These are phyloP conservation scores for Triticum urartu DNA, from an alignment of 176 grass and related monocot genomes.

Conservation along the genomic window DNA sequence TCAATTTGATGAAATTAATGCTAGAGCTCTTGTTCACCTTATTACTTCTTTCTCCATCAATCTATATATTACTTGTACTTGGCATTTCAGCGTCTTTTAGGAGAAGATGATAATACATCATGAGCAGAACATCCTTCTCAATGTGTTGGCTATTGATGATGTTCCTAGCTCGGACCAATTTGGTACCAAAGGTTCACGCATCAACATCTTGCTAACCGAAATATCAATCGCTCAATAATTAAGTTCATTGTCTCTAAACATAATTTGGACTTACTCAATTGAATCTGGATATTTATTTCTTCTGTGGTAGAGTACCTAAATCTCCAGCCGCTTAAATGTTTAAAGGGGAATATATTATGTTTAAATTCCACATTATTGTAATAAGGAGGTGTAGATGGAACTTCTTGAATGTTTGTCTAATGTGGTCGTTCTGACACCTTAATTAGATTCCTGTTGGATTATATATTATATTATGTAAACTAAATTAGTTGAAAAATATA, in stretches of 20 bases:
- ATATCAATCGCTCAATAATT: not conserved
- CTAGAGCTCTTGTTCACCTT: conserved; percentile 43
- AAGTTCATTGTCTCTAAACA: not conserved
- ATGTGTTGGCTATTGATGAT: not conserved
- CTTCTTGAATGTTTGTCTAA: not conserved
- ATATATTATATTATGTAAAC: not conserved
- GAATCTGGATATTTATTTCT: not conserved
- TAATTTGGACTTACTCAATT: not conserved
- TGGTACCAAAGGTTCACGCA: not conserved
- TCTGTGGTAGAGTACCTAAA: not conserved
- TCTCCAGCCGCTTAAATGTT: not conserved
- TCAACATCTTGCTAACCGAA: not conserved
- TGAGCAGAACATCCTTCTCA: not conserved
- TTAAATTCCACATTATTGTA: not conserved
- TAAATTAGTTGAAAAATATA: not conserved
- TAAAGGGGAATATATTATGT: not conserved
- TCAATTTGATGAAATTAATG: conserved; percentile 48
- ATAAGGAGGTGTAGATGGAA: not conserved
- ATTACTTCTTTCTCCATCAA: too few relatives aligned
- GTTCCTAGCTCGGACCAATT: not conserved
- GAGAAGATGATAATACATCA: not conserved
- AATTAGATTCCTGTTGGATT: not conserved
- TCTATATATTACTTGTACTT: too few relatives aligned
- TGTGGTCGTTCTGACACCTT: not conserved
- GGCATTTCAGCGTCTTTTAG: not conserved